Conservation (phyloP, 495 filamentous ascomycete genomes). For the Hypoxylon fragiforme region DNA sequence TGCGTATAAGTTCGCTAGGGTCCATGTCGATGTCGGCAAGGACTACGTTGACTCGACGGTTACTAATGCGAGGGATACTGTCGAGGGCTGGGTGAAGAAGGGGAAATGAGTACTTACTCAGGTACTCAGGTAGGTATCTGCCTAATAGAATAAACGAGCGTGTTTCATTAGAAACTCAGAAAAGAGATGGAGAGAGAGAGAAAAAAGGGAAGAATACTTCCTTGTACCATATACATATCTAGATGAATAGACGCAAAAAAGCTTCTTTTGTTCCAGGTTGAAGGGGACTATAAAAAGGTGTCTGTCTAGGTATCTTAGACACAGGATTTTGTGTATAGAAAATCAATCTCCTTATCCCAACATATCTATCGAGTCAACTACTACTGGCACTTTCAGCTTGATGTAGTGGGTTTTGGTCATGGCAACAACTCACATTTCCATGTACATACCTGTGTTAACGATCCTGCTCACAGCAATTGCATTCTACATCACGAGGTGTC, state of each 20-base stretch:
- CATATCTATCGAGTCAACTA: neutral
- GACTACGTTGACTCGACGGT: slow-evolving; percentile 80
- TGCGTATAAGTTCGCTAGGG: slow-evolving; percentile 68
- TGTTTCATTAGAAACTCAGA: too few species aligned
- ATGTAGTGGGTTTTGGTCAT: too few species aligned
- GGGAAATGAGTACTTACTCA: slow-evolving; percentile 74
- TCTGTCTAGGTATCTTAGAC: neutral
- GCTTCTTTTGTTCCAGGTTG: slow-evolving; percentile 17
- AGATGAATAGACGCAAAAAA: slow-evolving; percentile 30
- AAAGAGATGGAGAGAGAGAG: neutral
- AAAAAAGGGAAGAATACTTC: neutral
- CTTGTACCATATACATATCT: slow-evolving; percentile 36
- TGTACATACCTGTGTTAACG: too few species aligned
- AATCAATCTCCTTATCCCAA: too few species aligned
- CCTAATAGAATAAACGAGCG: too few species aligned
- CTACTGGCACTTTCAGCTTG: too few species aligned
- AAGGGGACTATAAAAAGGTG: neutral
- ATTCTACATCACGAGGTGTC: too few species aligned
- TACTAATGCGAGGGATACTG: slow-evolving; percentile 64
- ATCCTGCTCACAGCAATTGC: too few species aligned
- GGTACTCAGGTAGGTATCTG: too few species aligned
- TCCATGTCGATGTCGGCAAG: slow-evolving; percentile 69
- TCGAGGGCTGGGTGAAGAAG: slow-evolving; percentile 90
- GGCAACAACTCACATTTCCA: too few species aligned
- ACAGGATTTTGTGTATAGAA: neutral